A percentile compares a stretch with the other conserved stretches of the same genome.
phyloP scores from a whole-genome alignment of 495 filamentous ascomycete genomes.

The Aeminium ludgeri region DNA sequence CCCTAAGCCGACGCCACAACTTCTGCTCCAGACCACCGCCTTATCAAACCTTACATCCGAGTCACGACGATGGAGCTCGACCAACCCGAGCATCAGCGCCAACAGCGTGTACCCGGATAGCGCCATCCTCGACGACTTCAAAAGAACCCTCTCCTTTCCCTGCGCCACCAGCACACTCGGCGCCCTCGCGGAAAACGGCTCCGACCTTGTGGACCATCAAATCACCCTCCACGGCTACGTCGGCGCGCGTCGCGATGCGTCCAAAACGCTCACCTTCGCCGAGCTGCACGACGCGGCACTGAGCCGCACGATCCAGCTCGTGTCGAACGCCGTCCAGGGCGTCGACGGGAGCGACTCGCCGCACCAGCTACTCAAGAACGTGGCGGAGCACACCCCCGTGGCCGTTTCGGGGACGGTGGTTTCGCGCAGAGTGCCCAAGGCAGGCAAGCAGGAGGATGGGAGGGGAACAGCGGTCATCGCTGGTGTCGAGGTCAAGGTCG shows the following conservation, averaged over 20 bases:
- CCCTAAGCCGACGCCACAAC: not conserved
- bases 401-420: conserved; percentile 8
- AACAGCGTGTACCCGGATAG: not conserved
- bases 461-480: not conserved
- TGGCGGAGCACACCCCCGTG: conserved; percentile 11
- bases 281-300: conserved; percentile 32
- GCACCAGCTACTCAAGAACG: conserved; percentile 4
- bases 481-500: conserved; percentile 44
- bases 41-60: not conserved
- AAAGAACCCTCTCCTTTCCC: conserved; percentile 8
- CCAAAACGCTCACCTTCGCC: conserved; percentile 53
- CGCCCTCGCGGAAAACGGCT: conserved; percentile 2
- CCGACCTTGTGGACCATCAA: conserved; percentile 26
- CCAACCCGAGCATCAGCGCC: not conserved
- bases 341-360: conserved; percentile 9
- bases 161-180: conserved; percentile 1
- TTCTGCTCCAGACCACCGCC: not conserved
- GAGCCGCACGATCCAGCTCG: conserved; percentile 10
- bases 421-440: conserved; percentile 6
- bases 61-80: not conserved
- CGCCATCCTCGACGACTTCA: conserved; percentile 6
- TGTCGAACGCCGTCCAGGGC: conserved; percentile 16
- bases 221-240: conserved; percentile 62
- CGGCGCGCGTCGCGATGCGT: conserved; percentile 40
- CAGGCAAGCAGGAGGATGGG: not conserved